Evolutionary conservation across 2,329 filamentous ascomycete species (phyloP).

Genomic region (Fusarium sp.): DNA sequence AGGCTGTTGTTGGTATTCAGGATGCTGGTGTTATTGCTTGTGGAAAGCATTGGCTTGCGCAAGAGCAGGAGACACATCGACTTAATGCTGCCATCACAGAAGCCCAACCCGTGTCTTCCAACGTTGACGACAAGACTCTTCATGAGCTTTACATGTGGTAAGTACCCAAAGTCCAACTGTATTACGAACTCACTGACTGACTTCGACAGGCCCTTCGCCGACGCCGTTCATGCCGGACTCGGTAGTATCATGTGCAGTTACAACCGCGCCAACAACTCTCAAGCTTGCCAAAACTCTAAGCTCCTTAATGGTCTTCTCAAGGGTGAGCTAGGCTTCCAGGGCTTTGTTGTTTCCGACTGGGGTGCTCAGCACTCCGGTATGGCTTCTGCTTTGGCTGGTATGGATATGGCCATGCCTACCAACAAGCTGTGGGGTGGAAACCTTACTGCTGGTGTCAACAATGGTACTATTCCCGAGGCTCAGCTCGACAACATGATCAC

Average conservation of each 20-base stretch:
- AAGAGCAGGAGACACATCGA: conserved; percentile 16
- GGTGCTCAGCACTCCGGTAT: conserved; percentile 14
- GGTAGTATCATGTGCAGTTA: conserved; percentile 86
- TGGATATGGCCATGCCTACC: conserved; percentile 49
- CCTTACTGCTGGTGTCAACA: conserved; percentile 19
- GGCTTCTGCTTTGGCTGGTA: conserved; percentile 10
- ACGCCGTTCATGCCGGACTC: conserved; percentile 79
- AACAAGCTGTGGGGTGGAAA: conserved; percentile 7
- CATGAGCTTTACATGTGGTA: conserved; percentile 79
- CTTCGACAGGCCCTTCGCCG: conserved; percentile 68
- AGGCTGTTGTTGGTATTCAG: conserved; percentile 17
- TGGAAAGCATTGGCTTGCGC: conserved; percentile 15
- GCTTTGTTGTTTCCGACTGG: conserved; percentile 69
- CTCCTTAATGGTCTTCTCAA: conserved; percentile 63
- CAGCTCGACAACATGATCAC: conserved; percentile 28
- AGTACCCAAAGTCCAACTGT: accelerated
- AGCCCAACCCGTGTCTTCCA: conserved; percentile 2
- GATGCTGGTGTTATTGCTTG: conserved; percentile 17
- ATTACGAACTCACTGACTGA: not conserved
- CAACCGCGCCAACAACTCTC: conserved; percentile 73
- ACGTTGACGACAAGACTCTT: conserved; percentile 25
- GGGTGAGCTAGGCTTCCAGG: conserved; percentile 77
- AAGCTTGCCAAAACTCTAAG: conserved; percentile 22
- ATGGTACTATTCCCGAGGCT: conserved; percentile 13
- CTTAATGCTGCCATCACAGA: not conserved